Percentiles rank a stretch among this genome's conserved stretches.
Evolutionary conservation across 768 basidiomycete species (phyloP).

Genomic region (Hericium coralloides): DNA sequence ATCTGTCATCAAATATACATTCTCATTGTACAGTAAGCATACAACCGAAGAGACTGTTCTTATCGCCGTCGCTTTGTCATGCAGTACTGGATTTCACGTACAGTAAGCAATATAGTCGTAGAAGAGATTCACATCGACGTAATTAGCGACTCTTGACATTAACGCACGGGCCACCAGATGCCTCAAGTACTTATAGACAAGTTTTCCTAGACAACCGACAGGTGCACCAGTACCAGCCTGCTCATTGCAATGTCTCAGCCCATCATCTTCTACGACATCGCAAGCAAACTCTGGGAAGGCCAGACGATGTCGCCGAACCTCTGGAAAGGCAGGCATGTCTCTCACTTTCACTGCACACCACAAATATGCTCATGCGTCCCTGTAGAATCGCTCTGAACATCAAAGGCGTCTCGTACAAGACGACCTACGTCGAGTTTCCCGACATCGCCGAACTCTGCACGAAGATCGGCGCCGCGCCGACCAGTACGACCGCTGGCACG

Average conservation of each 20-base stretch:
- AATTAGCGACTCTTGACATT: too few relatives aligned
- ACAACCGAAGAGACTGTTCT: too few relatives aligned
- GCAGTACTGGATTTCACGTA: too few relatives aligned
- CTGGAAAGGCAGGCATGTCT: slow-evolving; percentile 21
- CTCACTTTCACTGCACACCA: not conserved
- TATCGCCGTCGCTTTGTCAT: too few relatives aligned
- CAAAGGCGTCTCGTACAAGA: not conserved
- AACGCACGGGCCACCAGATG: too few relatives aligned
- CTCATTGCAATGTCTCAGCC: slow-evolving; percentile 1
- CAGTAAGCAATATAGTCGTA: too few relatives aligned
- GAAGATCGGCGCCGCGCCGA: not conserved
- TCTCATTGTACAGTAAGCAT: too few relatives aligned
- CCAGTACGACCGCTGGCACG: not conserved
- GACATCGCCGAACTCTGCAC: not conserved
- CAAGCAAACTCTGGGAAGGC: slow-evolving; percentile 16
- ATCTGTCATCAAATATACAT: too few relatives aligned
- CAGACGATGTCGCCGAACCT: slow-evolving; percentile 27
- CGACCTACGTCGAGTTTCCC: not conserved
- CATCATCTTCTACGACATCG: slow-evolving; percentile 33
- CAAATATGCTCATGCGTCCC: not conserved
- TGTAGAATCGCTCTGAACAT: not conserved
- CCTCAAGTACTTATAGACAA: too few relatives aligned
- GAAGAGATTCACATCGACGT: too few relatives aligned
- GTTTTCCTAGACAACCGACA: too few relatives aligned
- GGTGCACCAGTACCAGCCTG: too few relatives aligned